Conservation (phyloP, 192 early-diverging fungal species). For the Coemansia reversa region DNA sequence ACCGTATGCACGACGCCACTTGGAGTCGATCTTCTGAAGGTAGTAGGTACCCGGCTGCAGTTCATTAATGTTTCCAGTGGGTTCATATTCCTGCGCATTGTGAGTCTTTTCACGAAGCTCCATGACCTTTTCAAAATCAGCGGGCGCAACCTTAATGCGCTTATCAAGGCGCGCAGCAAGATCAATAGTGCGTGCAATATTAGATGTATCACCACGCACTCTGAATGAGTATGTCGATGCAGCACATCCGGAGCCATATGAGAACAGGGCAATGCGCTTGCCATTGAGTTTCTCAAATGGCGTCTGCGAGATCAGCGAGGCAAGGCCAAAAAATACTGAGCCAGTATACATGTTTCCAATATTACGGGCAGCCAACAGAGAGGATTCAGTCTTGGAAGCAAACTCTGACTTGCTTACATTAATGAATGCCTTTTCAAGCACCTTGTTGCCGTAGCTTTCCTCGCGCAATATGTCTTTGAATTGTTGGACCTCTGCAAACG, state of each 20-base stretch:
- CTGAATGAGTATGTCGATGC: slow-evolving; percentile 92
- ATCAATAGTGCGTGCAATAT: slow-evolving; percentile 64
- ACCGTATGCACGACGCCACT: slow-evolving; percentile 87
- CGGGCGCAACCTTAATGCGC: slow-evolving; percentile 75
- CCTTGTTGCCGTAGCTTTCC: slow-evolving; percentile 80
- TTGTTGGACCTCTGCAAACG: slow-evolving; percentile 58
- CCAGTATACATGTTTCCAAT: slow-evolving; percentile 95
- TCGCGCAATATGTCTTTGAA: slow-evolving; percentile 63
- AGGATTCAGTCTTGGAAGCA: slow-evolving; percentile 72
- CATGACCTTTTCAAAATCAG: slow-evolving; percentile 78
- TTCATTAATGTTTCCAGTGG: slow-evolving; percentile 64
- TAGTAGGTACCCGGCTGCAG: slow-evolving; percentile 85
- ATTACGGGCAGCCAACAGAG: slow-evolving; percentile 78
- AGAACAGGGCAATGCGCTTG: slow-evolving; percentile 89
- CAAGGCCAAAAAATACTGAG: slow-evolving; percentile 73
- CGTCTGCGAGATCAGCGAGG: slow-evolving; percentile 74
- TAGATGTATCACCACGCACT: slow-evolving; percentile 63
- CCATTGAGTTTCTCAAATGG: slow-evolving; percentile 66
- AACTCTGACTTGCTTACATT: slow-evolving; percentile 72
- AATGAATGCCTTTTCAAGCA: slow-evolving; percentile 91
- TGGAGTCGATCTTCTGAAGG: slow-evolving; percentile 83
- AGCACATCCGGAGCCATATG: slow-evolving; percentile 96
- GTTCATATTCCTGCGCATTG: slow-evolving; percentile 76
- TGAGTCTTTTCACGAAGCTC: slow-evolving; percentile 84
- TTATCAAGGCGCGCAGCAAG: slow-evolving; percentile 68